A percentile compares a stretch with the other conserved stretches of the same genome.
Conservation (phyloP, 345 rosid genomes). For the Kernera saxatilis region DNA sequence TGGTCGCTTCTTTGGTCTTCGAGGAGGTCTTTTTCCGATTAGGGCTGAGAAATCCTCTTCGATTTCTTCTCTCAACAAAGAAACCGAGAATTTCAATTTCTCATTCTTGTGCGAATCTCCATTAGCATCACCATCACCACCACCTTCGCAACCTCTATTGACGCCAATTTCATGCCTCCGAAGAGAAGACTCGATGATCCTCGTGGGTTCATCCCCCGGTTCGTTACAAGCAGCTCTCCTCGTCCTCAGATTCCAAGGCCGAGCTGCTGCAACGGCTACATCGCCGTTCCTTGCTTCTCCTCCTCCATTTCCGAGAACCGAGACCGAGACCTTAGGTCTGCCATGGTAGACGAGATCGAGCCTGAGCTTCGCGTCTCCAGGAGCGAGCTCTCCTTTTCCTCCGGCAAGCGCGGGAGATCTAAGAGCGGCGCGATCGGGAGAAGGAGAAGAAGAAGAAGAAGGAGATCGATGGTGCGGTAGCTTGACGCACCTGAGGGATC, state of each 20-base stretch:
- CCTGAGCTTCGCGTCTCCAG: neutral
- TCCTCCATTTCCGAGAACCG: constrained; percentile 30
- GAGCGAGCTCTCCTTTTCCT: neutral
- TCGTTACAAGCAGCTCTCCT: constrained; percentile 60
- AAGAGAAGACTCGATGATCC: constrained; percentile 26
- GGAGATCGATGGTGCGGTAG: constrained; percentile 18
- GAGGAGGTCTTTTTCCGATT: constrained; percentile 45
- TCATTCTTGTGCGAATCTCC: constrained; percentile 26
- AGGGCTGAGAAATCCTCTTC: constrained; percentile 54
- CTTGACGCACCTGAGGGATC: constrained; percentile 47
- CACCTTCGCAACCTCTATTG: constrained; percentile 20
- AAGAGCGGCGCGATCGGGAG: constrained; percentile 22
- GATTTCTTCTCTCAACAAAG: constrained; percentile 55
- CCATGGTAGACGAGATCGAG: constrained; percentile 18
- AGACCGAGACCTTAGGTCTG: constrained; percentile 31
- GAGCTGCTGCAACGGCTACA: neutral
- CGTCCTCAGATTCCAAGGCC: constrained; percentile 74
- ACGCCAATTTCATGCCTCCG: constrained; percentile 21
- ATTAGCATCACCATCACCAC: constrained; percentile 9
- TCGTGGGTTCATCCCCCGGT: constrained; percentile 27
- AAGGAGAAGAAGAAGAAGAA: constrained; percentile 25
- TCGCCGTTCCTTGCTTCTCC: constrained; percentile 14
- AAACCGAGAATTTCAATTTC: constrained; percentile 43
- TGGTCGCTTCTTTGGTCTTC: constrained; percentile 68
- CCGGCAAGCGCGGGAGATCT: constrained; percentile 5